phyloP scores from a whole-genome alignment of 2,329 filamentous ascomycete species.

The Ceratocystis huliohia region DNA sequence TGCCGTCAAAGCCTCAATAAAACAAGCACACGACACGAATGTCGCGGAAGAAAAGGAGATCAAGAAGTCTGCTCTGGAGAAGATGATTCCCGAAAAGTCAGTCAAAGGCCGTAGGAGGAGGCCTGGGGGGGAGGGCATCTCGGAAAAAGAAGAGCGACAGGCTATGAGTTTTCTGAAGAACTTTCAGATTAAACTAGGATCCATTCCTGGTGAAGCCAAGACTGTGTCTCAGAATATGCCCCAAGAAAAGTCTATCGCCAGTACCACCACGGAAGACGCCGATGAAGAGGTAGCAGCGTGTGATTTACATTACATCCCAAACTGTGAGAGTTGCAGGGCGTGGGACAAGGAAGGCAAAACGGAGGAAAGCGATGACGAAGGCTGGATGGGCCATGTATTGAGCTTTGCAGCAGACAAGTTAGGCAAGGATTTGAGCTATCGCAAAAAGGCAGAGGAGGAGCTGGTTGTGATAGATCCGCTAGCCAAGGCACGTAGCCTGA shows the following conservation, averaged over 20 bases:
- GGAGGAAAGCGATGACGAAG: constrained; percentile 36
- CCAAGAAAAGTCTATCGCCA: background rate
- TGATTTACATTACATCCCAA: constrained; percentile 89
- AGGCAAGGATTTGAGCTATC: constrained; percentile 84
- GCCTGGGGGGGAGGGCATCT: constrained; percentile 42
- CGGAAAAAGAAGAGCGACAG: constrained; percentile 30
- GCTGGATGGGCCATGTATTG: constrained; percentile 78
- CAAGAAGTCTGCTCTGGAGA: constrained; percentile 55
- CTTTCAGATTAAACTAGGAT: constrained; percentile 15
- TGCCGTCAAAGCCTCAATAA: constrained; percentile 70
- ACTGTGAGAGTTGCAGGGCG: constrained; percentile 80
- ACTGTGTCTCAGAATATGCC: background rate
- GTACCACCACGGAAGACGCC: constrained; percentile 26
- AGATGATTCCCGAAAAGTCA: constrained; percentile 60
- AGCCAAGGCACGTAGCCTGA: constrained; percentile 63
- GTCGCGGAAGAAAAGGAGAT: constrained; percentile 39
- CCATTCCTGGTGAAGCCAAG: constrained; percentile 1
- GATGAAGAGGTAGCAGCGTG: constrained; percentile 67
- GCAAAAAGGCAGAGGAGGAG: constrained; percentile 82
- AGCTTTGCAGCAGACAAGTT: constrained; percentile 80
- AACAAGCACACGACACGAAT: constrained; percentile 38
- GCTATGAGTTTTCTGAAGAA: constrained; percentile 22
- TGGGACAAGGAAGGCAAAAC: constrained; percentile 59
- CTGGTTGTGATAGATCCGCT: constrained; percentile 85
- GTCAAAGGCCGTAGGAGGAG: constrained; percentile 52